A percentile compares a stretch with the other conserved stretches of the same genome.
phyloP scores from a whole-genome alignment of 2,329 filamentous ascomycete species.

The Fusarium sp. region DNA sequence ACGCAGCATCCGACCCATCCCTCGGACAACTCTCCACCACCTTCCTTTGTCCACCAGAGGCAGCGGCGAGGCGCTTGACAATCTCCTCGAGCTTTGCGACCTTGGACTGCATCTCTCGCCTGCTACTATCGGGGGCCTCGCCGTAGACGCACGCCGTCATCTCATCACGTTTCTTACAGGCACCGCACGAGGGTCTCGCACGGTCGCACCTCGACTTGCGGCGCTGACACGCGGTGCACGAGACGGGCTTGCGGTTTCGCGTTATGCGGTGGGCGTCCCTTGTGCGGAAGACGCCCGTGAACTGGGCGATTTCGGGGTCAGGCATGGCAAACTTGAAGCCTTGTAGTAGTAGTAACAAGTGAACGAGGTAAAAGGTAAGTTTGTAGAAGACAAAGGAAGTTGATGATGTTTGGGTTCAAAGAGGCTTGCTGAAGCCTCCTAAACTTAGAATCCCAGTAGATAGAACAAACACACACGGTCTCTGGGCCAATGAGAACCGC shows the following conservation, averaged over 20 bases:
- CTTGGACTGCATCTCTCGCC: slow-evolving; percentile 51
- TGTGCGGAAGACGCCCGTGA: slow-evolving; percentile 51
- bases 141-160: slow-evolving; percentile 47
- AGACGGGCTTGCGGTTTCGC: slow-evolving; percentile 53
- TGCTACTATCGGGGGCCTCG: slow-evolving; percentile 8
- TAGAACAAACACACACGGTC: background rate
- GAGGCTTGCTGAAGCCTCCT: background rate
- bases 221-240: slow-evolving; percentile 52
- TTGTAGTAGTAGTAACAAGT: background rate
- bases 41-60: slow-evolving; percentile 3
- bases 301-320: slow-evolving; percentile 32
- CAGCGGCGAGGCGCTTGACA: slow-evolving; percentile 49
- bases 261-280: slow-evolving; percentile 47
- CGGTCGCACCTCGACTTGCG: slow-evolving; percentile 56
- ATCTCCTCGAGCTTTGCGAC: slow-evolving; percentile 54
- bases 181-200: slow-evolving; percentile 49
- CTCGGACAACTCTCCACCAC: background rate
- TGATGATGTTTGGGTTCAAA: background rate
- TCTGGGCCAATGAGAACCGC: slow-evolving; percentile 4
- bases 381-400: background rate
- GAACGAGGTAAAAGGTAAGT: background rate
- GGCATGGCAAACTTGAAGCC: slow-evolving; percentile 32
- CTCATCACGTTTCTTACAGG: slow-evolving; percentile 52
- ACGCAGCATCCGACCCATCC: slow-evolving; percentile 37
- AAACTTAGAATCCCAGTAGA: background rate